Conservation (phyloP, 1,139 yeast species). For the Pichia sp. region DNA sequence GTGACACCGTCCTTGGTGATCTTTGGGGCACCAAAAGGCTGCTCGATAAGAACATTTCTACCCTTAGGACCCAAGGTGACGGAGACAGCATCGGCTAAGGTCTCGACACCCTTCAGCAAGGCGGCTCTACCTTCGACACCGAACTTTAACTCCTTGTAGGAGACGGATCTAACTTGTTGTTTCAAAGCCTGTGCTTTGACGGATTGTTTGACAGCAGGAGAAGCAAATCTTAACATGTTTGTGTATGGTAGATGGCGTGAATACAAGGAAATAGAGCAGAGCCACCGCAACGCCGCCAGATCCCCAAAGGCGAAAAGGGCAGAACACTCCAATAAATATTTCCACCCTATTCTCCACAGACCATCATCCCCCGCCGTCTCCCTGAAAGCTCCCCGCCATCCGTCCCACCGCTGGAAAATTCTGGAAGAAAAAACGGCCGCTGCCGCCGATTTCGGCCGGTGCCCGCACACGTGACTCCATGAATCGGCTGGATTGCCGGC, state of each 20-base stretch:
- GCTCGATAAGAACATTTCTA: slow-evolving; percentile 95
- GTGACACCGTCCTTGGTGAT: slow-evolving; percentile 99
- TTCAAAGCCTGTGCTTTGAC: slow-evolving; percentile 18
- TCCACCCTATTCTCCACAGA: background rate
- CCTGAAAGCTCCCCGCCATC: background rate
- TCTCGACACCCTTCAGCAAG: slow-evolving; percentile 89
- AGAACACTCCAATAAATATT: background rate
- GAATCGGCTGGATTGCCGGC: background rate
- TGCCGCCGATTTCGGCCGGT: too few relatives aligned
- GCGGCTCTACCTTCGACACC: slow-evolving; percentile 99
- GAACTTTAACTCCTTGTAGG: slow-evolving; percentile 94
- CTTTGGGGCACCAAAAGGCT: slow-evolving; percentile 95
- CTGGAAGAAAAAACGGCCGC: background rate
- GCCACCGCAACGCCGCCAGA: background rate
- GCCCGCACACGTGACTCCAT: background rate
- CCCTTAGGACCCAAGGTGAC: slow-evolving; percentile 99
- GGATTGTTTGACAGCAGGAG: slow-evolving; percentile 41
- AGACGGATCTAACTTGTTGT: slow-evolving; percentile 50
- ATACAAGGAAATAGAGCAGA: background rate
- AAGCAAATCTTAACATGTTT: slow-evolving; percentile 54
- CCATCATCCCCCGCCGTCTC: background rate
- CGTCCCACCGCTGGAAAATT: background rate
- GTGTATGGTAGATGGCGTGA: background rate
- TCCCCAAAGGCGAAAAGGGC: background rate
- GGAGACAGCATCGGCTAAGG: slow-evolving; percentile 94